These are phyloP conservation scores for Phanerodontia chrysosporium DNA, from an alignment of 768 basidiomycete species.

Conservation along the genomic window DNA sequence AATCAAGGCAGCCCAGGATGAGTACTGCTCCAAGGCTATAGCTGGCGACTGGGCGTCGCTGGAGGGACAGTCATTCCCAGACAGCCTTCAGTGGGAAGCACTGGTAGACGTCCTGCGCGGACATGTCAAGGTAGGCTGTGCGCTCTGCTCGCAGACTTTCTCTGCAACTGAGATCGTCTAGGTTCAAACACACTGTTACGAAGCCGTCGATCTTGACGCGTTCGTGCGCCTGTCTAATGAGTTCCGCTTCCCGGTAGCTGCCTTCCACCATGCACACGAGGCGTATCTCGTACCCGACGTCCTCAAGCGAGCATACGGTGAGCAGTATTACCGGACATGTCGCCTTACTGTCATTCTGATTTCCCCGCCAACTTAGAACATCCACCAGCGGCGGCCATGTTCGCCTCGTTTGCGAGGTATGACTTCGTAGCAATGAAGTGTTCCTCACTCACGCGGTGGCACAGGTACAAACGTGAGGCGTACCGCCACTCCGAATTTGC, in stretches of 20 bases:
- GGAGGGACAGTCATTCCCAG: slow-evolving; percentile 50
- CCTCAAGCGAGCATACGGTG: slow-evolving; percentile 63
- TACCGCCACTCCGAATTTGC: slow-evolving; percentile 56
- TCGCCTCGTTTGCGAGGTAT: slow-evolving; percentile 56
- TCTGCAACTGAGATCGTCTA: slow-evolving; percentile 8
- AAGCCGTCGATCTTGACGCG: slow-evolving; percentile 38
- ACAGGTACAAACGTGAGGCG: slow-evolving; percentile 57
- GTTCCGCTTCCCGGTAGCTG: slow-evolving; percentile 71
- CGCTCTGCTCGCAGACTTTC: background rate
- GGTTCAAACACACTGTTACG: slow-evolving; percentile 45
- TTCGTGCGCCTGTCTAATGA: slow-evolving; percentile 74
- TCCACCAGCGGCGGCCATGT: slow-evolving; percentile 67
- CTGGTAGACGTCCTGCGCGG: slow-evolving; percentile 71
- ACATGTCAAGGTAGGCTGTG: slow-evolving; percentile 56
- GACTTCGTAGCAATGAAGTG: background rate
- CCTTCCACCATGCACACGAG: slow-evolving; percentile 78
- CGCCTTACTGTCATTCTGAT: background rate
- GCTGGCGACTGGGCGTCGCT: slow-evolving; percentile 41
- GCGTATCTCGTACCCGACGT: slow-evolving; percentile 75
- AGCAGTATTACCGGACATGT: background rate
- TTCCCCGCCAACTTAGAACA: slow-evolving; percentile 15
- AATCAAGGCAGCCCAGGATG: slow-evolving; percentile 64
- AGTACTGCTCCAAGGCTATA: slow-evolving; percentile 51
- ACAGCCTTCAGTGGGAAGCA: slow-evolving; percentile 66
- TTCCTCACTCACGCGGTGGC: background rate